Percentiles rank a stretch among this genome's conserved stretches.
Evolutionary conservation across 2,329 filamentous ascomycete species (phyloP).

Genomic region (Trichophaea hybrida): DNA sequence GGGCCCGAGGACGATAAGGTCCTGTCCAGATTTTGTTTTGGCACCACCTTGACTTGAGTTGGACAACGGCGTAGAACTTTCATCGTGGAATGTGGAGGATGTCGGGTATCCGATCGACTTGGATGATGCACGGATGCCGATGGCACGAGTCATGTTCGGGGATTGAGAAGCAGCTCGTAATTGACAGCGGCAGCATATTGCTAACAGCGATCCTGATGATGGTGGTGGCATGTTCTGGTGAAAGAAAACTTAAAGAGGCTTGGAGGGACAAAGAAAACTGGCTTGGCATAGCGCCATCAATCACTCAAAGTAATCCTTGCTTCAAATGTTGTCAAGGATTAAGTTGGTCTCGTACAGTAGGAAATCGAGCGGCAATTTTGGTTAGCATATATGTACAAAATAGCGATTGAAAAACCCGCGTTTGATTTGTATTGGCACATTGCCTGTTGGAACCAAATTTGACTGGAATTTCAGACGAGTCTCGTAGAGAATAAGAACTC

Average conservation of each 20-base stretch:
- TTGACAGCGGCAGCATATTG: constrained; percentile 19
- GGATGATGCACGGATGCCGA: not conserved
- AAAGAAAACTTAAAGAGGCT: constrained; percentile 3
- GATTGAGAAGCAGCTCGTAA: constrained; percentile 11
- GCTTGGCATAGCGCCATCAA: not conserved
- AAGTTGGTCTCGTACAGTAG: too few relatives aligned
- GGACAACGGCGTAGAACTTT: not conserved
- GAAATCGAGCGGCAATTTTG: too few relatives aligned
- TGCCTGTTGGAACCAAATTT: too few relatives aligned
- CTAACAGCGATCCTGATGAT: constrained; percentile 3
- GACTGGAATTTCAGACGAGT: too few relatives aligned
- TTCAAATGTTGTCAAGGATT: too few relatives aligned
- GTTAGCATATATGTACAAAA: too few relatives aligned
- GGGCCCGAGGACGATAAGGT: constrained; percentile 16
- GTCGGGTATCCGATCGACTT: not conserved
- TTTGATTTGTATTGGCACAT: too few relatives aligned
- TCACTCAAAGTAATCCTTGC: too few relatives aligned
- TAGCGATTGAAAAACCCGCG: too few relatives aligned
- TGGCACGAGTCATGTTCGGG: not conserved
- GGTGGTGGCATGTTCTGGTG: constrained; percentile 4
- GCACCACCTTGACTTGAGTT: not conserved
- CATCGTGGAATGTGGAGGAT: not conserved
- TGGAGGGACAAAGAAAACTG: constrained; percentile 6
- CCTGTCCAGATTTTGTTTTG: not conserved
- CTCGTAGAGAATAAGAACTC: too few relatives aligned